phyloP scores from a whole-genome alignment of 345 rosid genomes.

The Corchorus capsularis region DNA sequence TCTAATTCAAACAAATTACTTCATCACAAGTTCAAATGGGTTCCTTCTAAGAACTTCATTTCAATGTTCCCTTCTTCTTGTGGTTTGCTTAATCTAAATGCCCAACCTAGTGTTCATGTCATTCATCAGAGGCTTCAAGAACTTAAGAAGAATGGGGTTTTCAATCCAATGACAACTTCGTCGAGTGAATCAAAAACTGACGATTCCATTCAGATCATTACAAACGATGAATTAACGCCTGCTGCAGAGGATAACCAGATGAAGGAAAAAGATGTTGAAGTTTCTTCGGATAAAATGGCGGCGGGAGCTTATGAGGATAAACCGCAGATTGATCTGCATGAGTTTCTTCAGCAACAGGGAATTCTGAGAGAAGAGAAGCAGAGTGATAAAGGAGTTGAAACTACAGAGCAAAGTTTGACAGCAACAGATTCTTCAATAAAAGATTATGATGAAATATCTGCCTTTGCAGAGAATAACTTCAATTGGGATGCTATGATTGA shows the following conservation, averaged over 20 bases:
- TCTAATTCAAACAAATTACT: constrained; percentile 25
- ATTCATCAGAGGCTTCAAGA: constrained; percentile 91
- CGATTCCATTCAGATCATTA: neutral
- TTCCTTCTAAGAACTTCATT: constrained; percentile 77
- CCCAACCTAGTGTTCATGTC: constrained; percentile 83
- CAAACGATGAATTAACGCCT: constrained; percentile 19
- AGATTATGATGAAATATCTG: constrained; percentile 42
- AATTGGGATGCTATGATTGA: constrained; percentile 74
- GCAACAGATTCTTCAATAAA: constrained; percentile 35
- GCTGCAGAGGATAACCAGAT: constrained; percentile 20
- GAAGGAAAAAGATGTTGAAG: constrained; percentile 38
- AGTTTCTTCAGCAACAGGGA: constrained; percentile 91
- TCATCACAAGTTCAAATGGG: constrained; percentile 63
- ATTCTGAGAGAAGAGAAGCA: constrained; percentile 52
- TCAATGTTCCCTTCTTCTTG: constrained; percentile 90
- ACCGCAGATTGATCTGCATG: constrained; percentile 88
- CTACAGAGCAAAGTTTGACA: constrained; percentile 20
- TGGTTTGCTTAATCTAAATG: constrained; percentile 76
- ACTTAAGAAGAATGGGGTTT: constrained; percentile 55
- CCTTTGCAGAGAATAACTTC: constrained; percentile 49
- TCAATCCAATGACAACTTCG: constrained; percentile 38
- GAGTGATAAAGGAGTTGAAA: constrained; percentile 13
- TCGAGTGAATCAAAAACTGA: constrained; percentile 42
- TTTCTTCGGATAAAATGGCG: constrained; percentile 31
- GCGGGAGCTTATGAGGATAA: constrained; percentile 45